phyloP scores from a whole-genome alignment of 2,329 filamentous ascomycete genomes.

The Lachnellula arida region DNA sequence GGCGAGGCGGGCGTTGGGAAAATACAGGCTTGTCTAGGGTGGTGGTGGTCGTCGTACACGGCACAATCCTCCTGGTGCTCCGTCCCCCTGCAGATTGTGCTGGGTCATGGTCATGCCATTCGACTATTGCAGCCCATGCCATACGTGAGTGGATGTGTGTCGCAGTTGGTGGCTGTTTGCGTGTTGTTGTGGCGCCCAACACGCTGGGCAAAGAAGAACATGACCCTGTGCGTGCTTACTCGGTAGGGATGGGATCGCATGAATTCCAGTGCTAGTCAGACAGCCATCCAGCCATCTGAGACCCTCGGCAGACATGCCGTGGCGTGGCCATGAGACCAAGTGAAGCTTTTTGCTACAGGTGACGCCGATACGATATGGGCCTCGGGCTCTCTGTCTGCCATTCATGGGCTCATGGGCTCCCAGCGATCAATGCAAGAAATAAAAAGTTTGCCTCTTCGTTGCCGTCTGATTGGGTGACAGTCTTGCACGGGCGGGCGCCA shows the following conservation, averaged over 20 bases:
- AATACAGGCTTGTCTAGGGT: not conserved
- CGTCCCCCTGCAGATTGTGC: constrained; percentile 7
- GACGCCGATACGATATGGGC: not conserved
- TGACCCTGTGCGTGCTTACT: constrained; percentile 8
- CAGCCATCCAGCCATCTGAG: constrained; percentile 23
- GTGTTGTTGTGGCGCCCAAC: constrained; percentile 18
- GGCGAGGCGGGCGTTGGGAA: constrained; percentile 9
- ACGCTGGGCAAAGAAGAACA: constrained; percentile 1
- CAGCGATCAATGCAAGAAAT: constrained; percentile 23
- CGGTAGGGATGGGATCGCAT: constrained; percentile 13
- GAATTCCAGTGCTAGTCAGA: constrained; percentile 16
- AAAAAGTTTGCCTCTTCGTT: constrained; percentile 4
- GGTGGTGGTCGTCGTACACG: constrained; percentile 4
- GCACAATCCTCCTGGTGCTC: constrained; percentile 10
- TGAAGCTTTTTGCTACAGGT: constrained; percentile 4
- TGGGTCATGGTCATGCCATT: constrained; percentile 14
- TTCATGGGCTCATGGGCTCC: constrained; percentile 13
- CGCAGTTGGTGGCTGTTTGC: constrained; percentile 14
- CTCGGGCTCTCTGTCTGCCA: too few species aligned
- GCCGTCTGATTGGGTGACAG: not conserved
- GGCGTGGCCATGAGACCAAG: constrained; percentile 18
- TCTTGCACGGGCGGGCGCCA: constrained; percentile 1
- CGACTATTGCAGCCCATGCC: not conserved
- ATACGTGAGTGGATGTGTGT: constrained; percentile 16
- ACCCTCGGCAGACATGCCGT: constrained; percentile 9